A percentile compares a stretch with the other conserved stretches of the same genome.
phyloP scores from a whole-genome alignment of 805 yeast species.

The Wickerhamiella domercqiae region DNA sequence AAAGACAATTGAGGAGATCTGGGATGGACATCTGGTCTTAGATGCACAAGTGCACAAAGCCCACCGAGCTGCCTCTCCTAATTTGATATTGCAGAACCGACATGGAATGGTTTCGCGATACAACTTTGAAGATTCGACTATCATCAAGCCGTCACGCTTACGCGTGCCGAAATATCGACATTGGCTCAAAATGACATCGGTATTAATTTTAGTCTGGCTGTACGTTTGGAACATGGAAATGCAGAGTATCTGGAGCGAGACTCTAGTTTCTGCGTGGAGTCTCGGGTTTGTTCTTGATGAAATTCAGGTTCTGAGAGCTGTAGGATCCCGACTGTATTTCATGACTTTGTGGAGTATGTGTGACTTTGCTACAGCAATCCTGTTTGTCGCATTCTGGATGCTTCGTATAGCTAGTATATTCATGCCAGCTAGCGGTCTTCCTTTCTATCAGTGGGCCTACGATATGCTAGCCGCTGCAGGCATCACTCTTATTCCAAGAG shows the following conservation, averaged over 20 bases:
- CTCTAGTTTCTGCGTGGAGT: background rate
- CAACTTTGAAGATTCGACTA: conserved; percentile 22
- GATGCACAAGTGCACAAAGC: conserved; percentile 26
- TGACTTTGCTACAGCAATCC: conserved; percentile 29
- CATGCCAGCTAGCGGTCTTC: no score
- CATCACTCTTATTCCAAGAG: conserved; percentile 35
- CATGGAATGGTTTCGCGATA: conserved; percentile 25
- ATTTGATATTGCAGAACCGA: conserved; percentile 17
- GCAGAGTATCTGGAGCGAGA: background rate
- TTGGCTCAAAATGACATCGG: conserved; percentile 20
- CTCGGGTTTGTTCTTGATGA: conserved; percentile 28
- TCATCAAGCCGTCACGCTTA: conserved; percentile 26
- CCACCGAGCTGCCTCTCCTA: conserved; percentile 19
- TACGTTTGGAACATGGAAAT: conserved; percentile 20
- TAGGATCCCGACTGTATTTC: conserved; percentile 32
- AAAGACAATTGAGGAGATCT: conserved; percentile 33
- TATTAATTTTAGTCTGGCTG: conserved; percentile 21
- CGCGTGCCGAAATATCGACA: conserved; percentile 28
- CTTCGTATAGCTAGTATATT: conserved; percentile 12
- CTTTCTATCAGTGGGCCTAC: conserved; percentile 9
- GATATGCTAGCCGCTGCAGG: conserved; percentile 28
- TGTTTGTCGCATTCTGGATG: conserved; percentile 25
- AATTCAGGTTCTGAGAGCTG: conserved; percentile 28
- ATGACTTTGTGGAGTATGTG: conserved; percentile 40
- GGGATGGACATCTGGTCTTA: conserved; percentile 36